These are phyloP conservation scores for Laburnicola sp. DNA, from an alignment of 2,329 filamentous ascomycete genomes.

Conservation along the genomic window DNA sequence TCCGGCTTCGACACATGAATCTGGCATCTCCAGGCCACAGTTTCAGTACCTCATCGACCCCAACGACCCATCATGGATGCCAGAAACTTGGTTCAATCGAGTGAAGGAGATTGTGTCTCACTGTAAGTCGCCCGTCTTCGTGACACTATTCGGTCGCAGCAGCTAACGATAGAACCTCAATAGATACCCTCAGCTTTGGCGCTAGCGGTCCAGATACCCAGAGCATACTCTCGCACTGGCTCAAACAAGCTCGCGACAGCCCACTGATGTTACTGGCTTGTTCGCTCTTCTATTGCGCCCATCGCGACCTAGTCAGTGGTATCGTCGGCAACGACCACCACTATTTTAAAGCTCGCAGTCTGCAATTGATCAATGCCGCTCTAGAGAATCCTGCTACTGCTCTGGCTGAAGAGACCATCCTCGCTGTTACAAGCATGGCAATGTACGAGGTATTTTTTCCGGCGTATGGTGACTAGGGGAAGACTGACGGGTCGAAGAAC, in stretches of 20 bases:
- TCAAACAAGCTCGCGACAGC: constrained; percentile 5
- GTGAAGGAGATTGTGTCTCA: constrained; percentile 13
- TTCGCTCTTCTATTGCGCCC: constrained; percentile 17
- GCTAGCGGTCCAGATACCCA: constrained; percentile 6
- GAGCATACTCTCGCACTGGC: constrained; percentile 16
- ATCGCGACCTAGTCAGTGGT: constrained; percentile 11
- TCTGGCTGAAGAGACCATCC: constrained; percentile 18
- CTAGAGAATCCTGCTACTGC: constrained; percentile 12
- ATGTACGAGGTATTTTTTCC: constrained; percentile 23
- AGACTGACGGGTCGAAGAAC: constrained; percentile 12
- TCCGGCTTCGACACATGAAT: background rate
- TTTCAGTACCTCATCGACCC: background rate
- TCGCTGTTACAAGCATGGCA: constrained; percentile 15
- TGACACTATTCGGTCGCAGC: too few relatives aligned
- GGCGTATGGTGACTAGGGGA: too few relatives aligned
- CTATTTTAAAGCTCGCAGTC: constrained; percentile 15
- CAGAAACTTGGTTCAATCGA: constrained; percentile 11
- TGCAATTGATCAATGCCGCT: constrained; percentile 18
- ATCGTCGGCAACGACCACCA: constrained; percentile 12
- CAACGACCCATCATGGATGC: constrained; percentile 14
- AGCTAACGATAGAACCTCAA: background rate
- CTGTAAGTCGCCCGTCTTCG: constrained; percentile 9
- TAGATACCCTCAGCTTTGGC: background rate
- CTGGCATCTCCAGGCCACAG: background rate
- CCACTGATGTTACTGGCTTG: constrained; percentile 16